Evolutionary conservation across 2,329 filamentous ascomycete species (phyloP), one percentile per base, ranked within the genome.

Genomic region (Hymenoscyphus repandus): DNA sequence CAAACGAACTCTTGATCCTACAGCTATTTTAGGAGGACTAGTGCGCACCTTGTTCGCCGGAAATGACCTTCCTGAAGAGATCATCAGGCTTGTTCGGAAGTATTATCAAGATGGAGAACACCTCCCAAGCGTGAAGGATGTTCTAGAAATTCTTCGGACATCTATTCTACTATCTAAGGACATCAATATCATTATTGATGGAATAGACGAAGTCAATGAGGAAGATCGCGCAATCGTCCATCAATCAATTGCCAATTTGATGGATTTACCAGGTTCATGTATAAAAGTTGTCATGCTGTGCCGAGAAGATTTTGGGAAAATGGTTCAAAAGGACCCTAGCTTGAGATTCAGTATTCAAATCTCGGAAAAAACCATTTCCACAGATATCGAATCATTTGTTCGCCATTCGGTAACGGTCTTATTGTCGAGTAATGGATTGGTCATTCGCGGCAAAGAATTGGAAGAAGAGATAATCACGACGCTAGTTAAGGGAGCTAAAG

Each of bases 1-100:
- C 17, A 56, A 58, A 40, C 31, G 51, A 7, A 59, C 55, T 2
- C 43, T 59, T 1, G 47, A 58, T 7, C 47, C 53, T 1, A 37
- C 20, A 11, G 45, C 49, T n/a, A 33, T 59, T 6, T 54, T 57
- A 33, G 53, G 50, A 7, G 45, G 31, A 6, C 18, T 58, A 20
- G 38, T 50, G 13, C 39, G 51, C 7, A 45, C 13, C 36, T 50
- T 27, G 37, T 47, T 42, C 6, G n/a, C 7, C 27, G 20, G 30
- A 32, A 44, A 46, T 39, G 41, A 27, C 32, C 30, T 44, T 39
- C 45, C 42, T 7, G 42, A 45, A 20, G 17, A 37, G 5, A 13
- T 46, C 11, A n/a, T 18, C 10, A 13, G 5, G 3, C 13, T 9
- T 2, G 37, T 46, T 13, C 32, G 37, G 13, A n/a, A 18, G 5